phyloP scores from a whole-genome alignment of 2,329 filamentous ascomycete genomes.

The Fusarium solani-melongenae region DNA sequence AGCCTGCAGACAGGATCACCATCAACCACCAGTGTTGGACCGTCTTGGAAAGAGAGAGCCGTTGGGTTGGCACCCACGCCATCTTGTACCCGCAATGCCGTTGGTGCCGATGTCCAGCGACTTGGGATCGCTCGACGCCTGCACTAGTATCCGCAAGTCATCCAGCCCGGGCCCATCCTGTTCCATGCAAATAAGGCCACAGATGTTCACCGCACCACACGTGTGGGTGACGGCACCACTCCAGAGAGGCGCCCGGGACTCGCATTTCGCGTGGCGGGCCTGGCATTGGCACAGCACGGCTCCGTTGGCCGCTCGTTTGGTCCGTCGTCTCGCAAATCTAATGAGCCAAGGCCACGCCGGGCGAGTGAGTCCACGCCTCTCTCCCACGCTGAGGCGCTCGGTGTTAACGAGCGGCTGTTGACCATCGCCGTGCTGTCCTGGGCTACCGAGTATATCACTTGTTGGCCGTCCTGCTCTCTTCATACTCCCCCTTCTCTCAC shows the following conservation, averaged over 20 bases:
- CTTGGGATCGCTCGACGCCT: constrained; percentile 39
- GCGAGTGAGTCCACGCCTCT: constrained; percentile 19
- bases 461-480: constrained; percentile 13
- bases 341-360: constrained; percentile 36
- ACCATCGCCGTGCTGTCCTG: constrained; percentile 12
- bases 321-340: constrained; percentile 42
- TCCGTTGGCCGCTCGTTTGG: constrained; percentile 38
- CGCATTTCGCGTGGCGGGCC: constrained; percentile 35
- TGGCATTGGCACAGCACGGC: constrained; percentile 17
- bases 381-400: constrained; percentile 28
- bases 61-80: constrained; percentile 40
- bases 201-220: constrained; percentile 39
- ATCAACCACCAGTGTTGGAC: constrained; percentile 26
- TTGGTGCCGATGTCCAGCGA: constrained; percentile 40
- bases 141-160: constrained; percentile 46
- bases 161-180: constrained; percentile 33
- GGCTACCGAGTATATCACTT: constrained; percentile 30
- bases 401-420: constrained; percentile 30
- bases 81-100: constrained; percentile 39
- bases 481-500: constrained; percentile 11
- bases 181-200: constrained; percentile 44
- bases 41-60: constrained; percentile 31
- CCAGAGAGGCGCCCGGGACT: constrained; percentile 34
- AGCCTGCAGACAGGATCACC: constrained; percentile 40
- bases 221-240: constrained; percentile 42